Conservation (phyloP, 2,329 filamentous ascomycete species). For the Myotisia sp. region DNA sequence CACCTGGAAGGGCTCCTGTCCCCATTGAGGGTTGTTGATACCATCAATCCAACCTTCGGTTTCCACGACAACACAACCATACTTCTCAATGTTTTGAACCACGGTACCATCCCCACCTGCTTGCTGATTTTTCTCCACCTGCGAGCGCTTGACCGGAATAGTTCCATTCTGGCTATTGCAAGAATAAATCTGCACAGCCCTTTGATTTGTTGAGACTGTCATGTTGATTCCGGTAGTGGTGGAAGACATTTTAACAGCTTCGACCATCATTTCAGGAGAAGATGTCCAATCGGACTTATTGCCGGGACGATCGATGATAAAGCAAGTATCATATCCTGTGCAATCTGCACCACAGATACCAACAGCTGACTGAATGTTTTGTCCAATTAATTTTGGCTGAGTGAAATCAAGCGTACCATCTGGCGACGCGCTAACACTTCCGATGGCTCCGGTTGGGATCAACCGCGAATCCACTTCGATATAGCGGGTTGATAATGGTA, state of each 20-base stretch:
- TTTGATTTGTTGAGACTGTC: slow-evolving; percentile 70
- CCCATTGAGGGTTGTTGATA: slow-evolving; percentile 86
- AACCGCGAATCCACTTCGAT: slow-evolving; percentile 45
- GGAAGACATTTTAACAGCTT: slow-evolving; percentile 47
- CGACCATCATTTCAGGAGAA: slow-evolving; percentile 22
- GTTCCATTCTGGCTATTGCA: slow-evolving; percentile 64
- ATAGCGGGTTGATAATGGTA: slow-evolving; percentile 33
- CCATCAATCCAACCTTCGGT: slow-evolving; percentile 88
- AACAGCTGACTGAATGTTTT: slow-evolving; percentile 48
- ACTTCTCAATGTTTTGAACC: slow-evolving; percentile 41
- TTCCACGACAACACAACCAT: slow-evolving; percentile 81
- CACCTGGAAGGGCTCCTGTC: slow-evolving; percentile 37
- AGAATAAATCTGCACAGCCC: slow-evolving; percentile 76
- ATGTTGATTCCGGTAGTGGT: slow-evolving; percentile 68
- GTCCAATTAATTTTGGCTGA: slow-evolving; percentile 61
- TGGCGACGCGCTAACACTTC: slow-evolving; percentile 58
- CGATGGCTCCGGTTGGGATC: slow-evolving; percentile 63
- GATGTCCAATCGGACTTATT: slow-evolving; percentile 17
- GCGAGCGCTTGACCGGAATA: slow-evolving; percentile 29
- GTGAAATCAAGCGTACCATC: slow-evolving; percentile 48
- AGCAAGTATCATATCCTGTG: slow-evolving; percentile 62
- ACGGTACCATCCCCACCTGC: slow-evolving; percentile 32
- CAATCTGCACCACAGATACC: slow-evolving; percentile 71
- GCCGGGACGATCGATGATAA: slow-evolving; percentile 32
- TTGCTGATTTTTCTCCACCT: slow-evolving; percentile 39